phyloP scores from a whole-genome alignment of 169 alveolate genomes.

The Plasmodium cynomolgi region DNA sequence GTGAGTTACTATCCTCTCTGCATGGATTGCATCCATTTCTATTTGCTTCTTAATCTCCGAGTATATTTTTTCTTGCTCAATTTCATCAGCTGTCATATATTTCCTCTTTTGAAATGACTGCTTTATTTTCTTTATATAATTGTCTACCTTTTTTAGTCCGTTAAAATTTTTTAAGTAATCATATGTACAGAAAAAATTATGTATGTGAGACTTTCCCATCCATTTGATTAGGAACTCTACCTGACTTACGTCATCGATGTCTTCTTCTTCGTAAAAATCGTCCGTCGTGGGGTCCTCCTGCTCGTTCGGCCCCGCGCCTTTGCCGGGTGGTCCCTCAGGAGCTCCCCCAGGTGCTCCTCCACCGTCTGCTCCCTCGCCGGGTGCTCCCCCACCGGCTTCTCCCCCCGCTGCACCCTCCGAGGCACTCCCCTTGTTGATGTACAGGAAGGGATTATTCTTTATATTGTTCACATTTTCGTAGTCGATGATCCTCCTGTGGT shows the following conservation, averaged over 20 bases:
- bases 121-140: constrained; percentile 87
- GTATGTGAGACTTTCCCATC: constrained; percentile 92
- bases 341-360: not conserved
- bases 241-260: constrained; percentile 60
- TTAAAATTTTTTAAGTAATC: constrained; percentile 83
- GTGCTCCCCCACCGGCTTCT: not conserved
- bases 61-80: constrained; percentile 91
- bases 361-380: not conserved
- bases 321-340: not conserved
- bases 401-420: not conserved
- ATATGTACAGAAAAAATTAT: constrained; percentile 91
- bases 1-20: constrained; percentile 90
- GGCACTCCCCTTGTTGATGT: constrained; percentile 29
- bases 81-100: constrained; percentile 91
- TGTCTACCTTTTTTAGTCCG: constrained; percentile 90
- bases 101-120: constrained; percentile 82
- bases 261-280: constrained; percentile 72
- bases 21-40: constrained; percentile 91
- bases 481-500: constrained; percentile 78
- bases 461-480: constrained; percentile 49
- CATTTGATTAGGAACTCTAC: constrained; percentile 90
- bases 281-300: constrained; percentile 30
- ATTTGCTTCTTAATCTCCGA: constrained; percentile 90
- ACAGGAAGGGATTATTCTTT: constrained; percentile 41
- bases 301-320: not conserved